These are phyloP conservation scores for Suhomyces yuchorum DNA, from an alignment of 1,139 yeast genomes.

Conservation along the genomic window DNA sequence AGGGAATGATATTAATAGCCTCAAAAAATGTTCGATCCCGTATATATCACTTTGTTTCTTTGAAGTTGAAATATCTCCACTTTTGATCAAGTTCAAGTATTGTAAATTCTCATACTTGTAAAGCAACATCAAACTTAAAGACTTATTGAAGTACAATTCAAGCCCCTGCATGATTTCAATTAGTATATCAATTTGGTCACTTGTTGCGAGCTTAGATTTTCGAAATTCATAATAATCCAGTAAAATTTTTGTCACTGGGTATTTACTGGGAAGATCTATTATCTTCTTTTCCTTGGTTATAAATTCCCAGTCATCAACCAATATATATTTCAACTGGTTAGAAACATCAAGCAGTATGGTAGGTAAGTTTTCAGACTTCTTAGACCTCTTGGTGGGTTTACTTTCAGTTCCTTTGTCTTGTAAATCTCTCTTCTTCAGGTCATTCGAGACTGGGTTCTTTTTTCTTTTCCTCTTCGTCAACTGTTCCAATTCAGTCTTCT, in stretches of 20 bases:
- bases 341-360: slow-evolving; percentile 17
- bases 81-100: slow-evolving; percentile 55
- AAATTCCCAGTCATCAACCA: slow-evolving; percentile 93
- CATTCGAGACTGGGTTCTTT: slow-evolving; percentile 9
- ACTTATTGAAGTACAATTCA: slow-evolving; percentile 72
- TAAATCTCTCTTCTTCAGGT: slow-evolving; percentile 9
- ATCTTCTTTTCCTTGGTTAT: slow-evolving; percentile 78
- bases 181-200: slow-evolving; percentile 48
- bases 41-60: slow-evolving; percentile 53
- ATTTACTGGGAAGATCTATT: slow-evolving; percentile 59
- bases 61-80: slow-evolving; percentile 31
- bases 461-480: slow-evolving; percentile 26
- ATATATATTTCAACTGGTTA: slow-evolving; percentile 56
- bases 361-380: slow-evolving; percentile 5
- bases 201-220: slow-evolving; percentile 23
- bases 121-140: slow-evolving; percentile 70
- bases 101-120: slow-evolving; percentile 88
- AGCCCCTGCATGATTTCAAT: slow-evolving; percentile 73
- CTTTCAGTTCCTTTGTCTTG: slow-evolving; percentile 7
- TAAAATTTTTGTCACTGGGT: slow-evolving; percentile 55
- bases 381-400: slow-evolving; percentile 18
- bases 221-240: slow-evolving; percentile 45
- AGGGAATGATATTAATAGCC: slow-evolving; percentile 77
- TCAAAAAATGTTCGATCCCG: slow-evolving; percentile 76
- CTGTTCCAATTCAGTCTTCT: slow-evolving; percentile 64